Evolutionary conservation across 2,329 filamentous ascomycete genomes (phyloP).

Genomic region (Calonectria pteridis): DNA sequence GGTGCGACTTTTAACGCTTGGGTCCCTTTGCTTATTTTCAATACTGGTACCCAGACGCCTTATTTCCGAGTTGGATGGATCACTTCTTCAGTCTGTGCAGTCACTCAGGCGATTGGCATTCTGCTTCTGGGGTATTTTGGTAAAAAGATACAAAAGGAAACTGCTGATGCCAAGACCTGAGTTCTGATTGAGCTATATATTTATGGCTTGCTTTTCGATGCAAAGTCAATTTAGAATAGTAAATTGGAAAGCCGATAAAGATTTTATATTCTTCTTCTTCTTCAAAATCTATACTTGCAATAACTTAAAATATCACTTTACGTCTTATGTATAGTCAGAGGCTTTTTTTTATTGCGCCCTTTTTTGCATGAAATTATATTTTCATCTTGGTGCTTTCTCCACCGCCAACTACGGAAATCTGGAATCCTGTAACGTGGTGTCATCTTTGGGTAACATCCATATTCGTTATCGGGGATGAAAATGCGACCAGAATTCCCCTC

Average conservation of each 20-base stretch:
- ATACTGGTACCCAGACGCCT: background rate
- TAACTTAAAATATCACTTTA: too few species aligned
- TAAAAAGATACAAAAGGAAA: background rate
- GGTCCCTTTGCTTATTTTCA: slow-evolving; percentile 10
- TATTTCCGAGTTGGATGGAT: slow-evolving; percentile 4
- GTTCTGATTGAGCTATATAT: background rate
- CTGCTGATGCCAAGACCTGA: background rate
- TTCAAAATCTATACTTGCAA: too few species aligned
- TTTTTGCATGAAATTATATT: too few species aligned
- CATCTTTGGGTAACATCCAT: background rate
- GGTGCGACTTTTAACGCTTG: slow-evolving; percentile 8
- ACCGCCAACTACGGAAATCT: too few species aligned
- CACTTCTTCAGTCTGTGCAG: background rate
- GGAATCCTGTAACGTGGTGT: too few species aligned
- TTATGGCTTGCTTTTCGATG: too few species aligned
- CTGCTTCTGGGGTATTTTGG: background rate
- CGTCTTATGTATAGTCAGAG: too few species aligned
- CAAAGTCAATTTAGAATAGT: too few species aligned
- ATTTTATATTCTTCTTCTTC: too few species aligned
- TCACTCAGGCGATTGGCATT: background rate
- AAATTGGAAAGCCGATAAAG: too few species aligned
- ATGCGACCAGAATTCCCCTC: background rate
- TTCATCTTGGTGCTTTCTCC: too few species aligned
- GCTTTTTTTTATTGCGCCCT: too few species aligned
- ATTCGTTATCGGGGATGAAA: background rate